phyloP scores from a whole-genome alignment of 441 rosid species.

The Populus hybrid region DNA sequence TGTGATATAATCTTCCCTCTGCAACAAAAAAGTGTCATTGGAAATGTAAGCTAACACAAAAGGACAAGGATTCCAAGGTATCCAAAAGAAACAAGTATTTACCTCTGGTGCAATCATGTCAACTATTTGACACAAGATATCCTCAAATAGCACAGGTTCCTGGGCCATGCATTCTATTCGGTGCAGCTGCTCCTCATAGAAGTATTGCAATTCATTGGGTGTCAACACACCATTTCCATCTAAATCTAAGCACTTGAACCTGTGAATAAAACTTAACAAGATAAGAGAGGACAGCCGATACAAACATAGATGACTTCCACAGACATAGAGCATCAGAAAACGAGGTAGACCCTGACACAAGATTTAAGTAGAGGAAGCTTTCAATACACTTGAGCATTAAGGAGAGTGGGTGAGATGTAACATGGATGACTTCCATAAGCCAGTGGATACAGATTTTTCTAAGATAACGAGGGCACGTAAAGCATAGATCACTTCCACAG shows the following conservation, averaged over 20 bases:
- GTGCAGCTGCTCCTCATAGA: conserved; percentile 93
- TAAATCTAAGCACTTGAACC: conserved; percentile 97
- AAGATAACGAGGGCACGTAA: neutral
- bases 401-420: neutral
- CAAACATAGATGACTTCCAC: conserved; percentile 6
- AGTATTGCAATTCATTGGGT: conserved; percentile 84
- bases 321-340: neutral
- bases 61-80: no score
- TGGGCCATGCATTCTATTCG: conserved; percentile 99
- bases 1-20: no score
- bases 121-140: no score
- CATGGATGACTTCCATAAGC: conserved; percentile 23
- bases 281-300: neutral
- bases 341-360: neutral
- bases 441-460: conserved; percentile 33
- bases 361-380: conserved; percentile 66
- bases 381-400: conserved; percentile 65
- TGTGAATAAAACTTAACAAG: conserved; percentile 27
- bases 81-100: no score
- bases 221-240: conserved; percentile 87
- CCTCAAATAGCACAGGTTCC: conserved; percentile 94
- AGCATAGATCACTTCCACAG: conserved; percentile 8
- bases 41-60: no score
- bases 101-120: no score
- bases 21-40: no score